Conservation (phyloP, 306 rosid genomes). For the Vigna reflexopilosa region DNA sequence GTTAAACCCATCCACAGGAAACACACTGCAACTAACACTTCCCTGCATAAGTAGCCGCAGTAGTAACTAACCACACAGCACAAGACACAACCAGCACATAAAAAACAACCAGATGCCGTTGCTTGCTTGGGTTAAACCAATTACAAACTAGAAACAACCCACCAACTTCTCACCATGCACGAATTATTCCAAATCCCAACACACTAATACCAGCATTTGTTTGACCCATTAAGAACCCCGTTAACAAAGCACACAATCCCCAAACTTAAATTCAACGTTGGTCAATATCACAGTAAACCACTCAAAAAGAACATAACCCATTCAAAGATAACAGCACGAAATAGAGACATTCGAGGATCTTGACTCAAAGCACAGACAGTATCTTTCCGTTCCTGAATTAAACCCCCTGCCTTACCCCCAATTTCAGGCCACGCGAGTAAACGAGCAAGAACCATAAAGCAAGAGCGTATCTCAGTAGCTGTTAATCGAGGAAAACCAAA, state of each 20-base stretch:
- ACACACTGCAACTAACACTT: constrained; percentile 1
- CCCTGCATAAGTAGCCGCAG: constrained; percentile 5
- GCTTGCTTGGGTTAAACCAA: background rate
- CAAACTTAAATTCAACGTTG: constrained; percentile 1
- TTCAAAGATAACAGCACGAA: background rate
- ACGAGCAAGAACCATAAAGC: constrained; percentile 12
- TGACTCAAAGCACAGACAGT: background rate
- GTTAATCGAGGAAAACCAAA: background rate
- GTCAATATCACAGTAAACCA: background rate
- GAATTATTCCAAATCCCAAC: background rate
- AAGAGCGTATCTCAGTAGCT: background rate
- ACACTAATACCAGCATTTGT: constrained; percentile 29
- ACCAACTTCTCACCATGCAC: constrained; percentile 23
- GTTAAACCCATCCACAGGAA: background rate
- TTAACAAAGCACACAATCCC: background rate
- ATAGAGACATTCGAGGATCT: background rate
- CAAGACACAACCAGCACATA: constrained; percentile 6
- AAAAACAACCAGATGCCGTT: constrained; percentile 1
- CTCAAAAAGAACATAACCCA: background rate
- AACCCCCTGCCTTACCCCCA: background rate
- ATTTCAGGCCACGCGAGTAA: constrained; percentile 1
- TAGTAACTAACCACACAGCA: background rate
- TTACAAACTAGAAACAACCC: background rate
- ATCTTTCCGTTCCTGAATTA: background rate
- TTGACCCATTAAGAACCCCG: background rate